Evolutionary conservation across 257 asterid species (phyloP).

Genomic region (Solanum dulcamara): DNA sequence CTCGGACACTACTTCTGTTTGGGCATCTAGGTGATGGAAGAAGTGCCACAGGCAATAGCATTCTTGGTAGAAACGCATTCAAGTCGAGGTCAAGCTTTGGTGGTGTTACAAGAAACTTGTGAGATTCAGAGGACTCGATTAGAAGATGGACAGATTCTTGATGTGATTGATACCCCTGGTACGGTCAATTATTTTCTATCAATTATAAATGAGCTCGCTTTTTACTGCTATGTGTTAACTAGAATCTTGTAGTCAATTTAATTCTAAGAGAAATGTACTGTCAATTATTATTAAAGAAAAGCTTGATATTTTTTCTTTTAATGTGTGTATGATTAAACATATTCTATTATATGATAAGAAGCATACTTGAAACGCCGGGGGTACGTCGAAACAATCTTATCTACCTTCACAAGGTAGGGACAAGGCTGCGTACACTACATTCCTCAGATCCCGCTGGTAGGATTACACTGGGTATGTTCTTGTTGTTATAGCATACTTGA

Average conservation of each 20-base stretch:
- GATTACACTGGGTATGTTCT: background rate
- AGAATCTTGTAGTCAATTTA: background rate
- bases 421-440: background rate
- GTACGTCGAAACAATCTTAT: background rate
- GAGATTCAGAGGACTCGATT: conserved; percentile 44
- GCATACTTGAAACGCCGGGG: background rate
- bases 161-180: conserved; percentile 87
- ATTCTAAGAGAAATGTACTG: background rate
- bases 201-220: background rate
- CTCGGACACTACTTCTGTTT: conserved; percentile 52
- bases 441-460: background rate
- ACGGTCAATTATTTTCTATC: background rate
- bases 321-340: background rate
- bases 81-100: conserved; percentile 50
- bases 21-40: conserved; percentile 82
- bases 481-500: background rate
- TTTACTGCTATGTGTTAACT: background rate
- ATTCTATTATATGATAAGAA: background rate
- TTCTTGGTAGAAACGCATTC: conserved; percentile 44
- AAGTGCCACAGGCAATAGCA: conserved; percentile 90
- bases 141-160: conserved; percentile 48
- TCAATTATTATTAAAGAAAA: background rate
- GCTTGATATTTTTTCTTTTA: background rate
- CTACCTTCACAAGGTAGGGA: background rate
- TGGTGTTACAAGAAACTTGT: conserved; percentile 72